Conservation (phyloP, 129 eudicot genomes). For the Tagetes erecta region DNA sequence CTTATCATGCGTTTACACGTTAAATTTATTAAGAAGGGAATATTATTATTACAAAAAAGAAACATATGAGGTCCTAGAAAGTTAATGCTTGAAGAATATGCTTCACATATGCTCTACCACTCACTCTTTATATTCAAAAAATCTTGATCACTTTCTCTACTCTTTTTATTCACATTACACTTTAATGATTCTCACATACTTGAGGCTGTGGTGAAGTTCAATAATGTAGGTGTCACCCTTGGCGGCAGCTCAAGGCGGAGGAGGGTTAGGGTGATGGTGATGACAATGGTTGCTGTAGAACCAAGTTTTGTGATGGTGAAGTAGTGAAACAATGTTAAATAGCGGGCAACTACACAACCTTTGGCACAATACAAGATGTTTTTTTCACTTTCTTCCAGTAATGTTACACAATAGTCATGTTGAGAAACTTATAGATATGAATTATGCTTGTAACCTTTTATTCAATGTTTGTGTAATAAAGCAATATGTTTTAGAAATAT, state of each 20-base stretch:
- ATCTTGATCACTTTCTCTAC: slow-evolving; percentile 26
- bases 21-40: no score
- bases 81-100: slow-evolving; percentile 43
- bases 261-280: neutral
- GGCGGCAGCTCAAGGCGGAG: slow-evolving; percentile 20
- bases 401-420: neutral
- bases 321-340: slow-evolving; percentile 25
- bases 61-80: neutral
- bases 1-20: neutral
- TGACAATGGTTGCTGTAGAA: neutral
- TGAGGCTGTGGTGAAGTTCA: slow-evolving; percentile 26
- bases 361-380: slow-evolving; percentile 33
- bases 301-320: slow-evolving; percentile 23
- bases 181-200: neutral
- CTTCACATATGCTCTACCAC: slow-evolving; percentile 38
- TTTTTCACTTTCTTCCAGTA: slow-evolving; percentile 2
- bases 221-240: slow-evolving; percentile 25
- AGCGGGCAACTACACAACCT: slow-evolving; percentile 45
- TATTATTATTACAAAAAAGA: no score
- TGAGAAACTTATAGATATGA: no score
- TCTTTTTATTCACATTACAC: neutral
- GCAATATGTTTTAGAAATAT: neutral
- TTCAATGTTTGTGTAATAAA: no score
- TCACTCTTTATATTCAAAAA: slow-evolving; percentile 31
- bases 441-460: no score